phyloP scores from a whole-genome alignment of 257 asterid species.

The Eustoma russellianum region DNA sequence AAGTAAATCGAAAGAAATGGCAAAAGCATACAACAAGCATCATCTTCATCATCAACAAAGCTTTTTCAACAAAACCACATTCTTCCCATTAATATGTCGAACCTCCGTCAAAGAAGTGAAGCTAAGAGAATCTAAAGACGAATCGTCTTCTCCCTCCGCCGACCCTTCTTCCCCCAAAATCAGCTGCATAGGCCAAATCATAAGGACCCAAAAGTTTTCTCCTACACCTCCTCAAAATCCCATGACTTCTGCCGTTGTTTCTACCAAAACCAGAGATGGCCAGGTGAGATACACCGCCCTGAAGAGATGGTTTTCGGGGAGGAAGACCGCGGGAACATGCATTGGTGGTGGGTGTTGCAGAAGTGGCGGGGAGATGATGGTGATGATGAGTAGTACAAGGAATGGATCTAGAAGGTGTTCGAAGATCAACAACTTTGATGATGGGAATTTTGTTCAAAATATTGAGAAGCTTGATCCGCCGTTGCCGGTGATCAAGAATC shows the following conservation, averaged over 20 bases:
- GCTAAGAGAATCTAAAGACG: conserved; percentile 15
- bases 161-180: conserved; percentile 86
- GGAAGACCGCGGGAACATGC: conserved; percentile 1
- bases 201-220: conserved; percentile 44
- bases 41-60: conserved; percentile 25
- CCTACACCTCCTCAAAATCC: conserved; percentile 11
- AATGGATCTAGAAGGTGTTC: conserved; percentile 15
- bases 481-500: conserved; percentile 66
- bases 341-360: neutral
- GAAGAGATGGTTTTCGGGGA: conserved; percentile 33
- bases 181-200: conserved; percentile 84
- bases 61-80: conserved; percentile 33
- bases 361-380: conserved; percentile 14
- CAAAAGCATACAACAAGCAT: conserved; percentile 6
- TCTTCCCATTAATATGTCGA: conserved; percentile 63
- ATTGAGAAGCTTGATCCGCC: conserved; percentile 77
- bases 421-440: conserved; percentile 11
- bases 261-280: conserved; percentile 10
- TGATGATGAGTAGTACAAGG: conserved; percentile 1
- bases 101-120: conserved; percentile 50
- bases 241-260: neutral
- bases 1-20: too few species aligned
- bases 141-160: conserved; percentile 14
- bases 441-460: conserved; percentile 11
- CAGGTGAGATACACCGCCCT: conserved; percentile 30